Evolutionary conservation across 768 basidiomycete genomes (phyloP), one percentile per base, ranked within the genome.

Genomic region (Lentinula sp.): DNA sequence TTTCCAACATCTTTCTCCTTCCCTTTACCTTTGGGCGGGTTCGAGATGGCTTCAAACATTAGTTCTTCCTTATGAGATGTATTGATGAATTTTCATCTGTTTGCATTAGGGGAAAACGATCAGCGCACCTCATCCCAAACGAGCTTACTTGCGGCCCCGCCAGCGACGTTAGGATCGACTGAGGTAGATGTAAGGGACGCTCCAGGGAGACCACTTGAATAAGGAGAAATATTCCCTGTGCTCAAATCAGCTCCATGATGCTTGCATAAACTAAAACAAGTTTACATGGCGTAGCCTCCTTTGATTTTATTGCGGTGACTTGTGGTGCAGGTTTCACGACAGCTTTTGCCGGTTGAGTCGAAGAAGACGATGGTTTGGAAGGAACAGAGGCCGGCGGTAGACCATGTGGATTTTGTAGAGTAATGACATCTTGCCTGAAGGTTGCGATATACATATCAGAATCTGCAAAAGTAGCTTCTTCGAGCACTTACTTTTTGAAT

Each of bases 181-280:
- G 95, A 88, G 0, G 97, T 98, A 2, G 93, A 95, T 0, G 97
- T 99, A 51, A 99, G 74, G 0, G 95, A 94, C 3, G 96, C 97
- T 55, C 96, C 94, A 3, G 94, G 85, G 46, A 90, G 79, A 28
- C 96, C 96, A 43, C 81, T 93, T 1, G 92, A 93, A 69, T 93
- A 94, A 0, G 92, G 92, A n/a, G 92, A 94, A 18, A 89, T 79
- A 67, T 94, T 94, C 89, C 92, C 92, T 94, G 60, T 4, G 46
- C 18, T 16, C 16, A 21, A 23, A 11, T 42, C 9, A 56, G 39
- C 23, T 56, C 13, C 13, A 16, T 3, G 23, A 28, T 4, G 21
- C 45, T 32, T 28, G 11, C 32, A 18, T 32, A 49, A 48, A 34
- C 53, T 31, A 21, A 58, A 28, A 31, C 43, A 51, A 28, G 31